Evolutionary conservation across 2,329 filamentous ascomycete genomes (phyloP).

Genomic region (Exophiala oligosperma): DNA sequence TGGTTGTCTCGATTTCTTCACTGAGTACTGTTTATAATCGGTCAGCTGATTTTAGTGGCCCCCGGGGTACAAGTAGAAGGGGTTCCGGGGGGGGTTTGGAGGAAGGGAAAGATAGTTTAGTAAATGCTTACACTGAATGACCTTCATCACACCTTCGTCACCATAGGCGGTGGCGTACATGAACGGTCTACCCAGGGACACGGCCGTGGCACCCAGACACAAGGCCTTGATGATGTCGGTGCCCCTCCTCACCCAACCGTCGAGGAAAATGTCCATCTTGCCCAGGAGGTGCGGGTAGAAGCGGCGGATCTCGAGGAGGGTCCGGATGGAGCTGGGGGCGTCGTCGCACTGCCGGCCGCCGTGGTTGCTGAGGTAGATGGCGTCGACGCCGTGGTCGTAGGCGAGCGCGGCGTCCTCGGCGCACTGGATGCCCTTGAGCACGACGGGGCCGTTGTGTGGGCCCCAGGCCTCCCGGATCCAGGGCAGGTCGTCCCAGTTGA

Average conservation of each 20-base stretch:
- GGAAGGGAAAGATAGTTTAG: too few relatives aligned
- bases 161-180: constrained; percentile 54
- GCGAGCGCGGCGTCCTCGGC: constrained; percentile 57
- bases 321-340: constrained; percentile 50
- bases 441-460: constrained; percentile 50
- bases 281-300: constrained; percentile 52
- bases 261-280: constrained; percentile 53
- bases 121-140: constrained; percentile 43
- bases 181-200: constrained; percentile 55
- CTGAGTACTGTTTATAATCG: neutral
- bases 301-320: constrained; percentile 52
- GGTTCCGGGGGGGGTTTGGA: neutral
- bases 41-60: neutral
- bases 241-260: constrained; percentile 55
- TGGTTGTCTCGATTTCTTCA: constrained; percentile 48
- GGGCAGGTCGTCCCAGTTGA: constrained; percentile 55
- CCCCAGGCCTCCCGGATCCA: constrained; percentile 50
- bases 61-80: too few relatives aligned
- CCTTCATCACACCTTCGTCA: constrained; percentile 53
- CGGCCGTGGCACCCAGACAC: constrained; percentile 54
- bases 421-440: constrained; percentile 58
- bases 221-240: constrained; percentile 57
- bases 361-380: constrained; percentile 59
- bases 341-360: constrained; percentile 56
- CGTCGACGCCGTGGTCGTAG: constrained; percentile 51